Evolutionary conservation across 2,329 filamentous ascomycete genomes (phyloP).

Genomic region (Monilinia aucupariae): DNA sequence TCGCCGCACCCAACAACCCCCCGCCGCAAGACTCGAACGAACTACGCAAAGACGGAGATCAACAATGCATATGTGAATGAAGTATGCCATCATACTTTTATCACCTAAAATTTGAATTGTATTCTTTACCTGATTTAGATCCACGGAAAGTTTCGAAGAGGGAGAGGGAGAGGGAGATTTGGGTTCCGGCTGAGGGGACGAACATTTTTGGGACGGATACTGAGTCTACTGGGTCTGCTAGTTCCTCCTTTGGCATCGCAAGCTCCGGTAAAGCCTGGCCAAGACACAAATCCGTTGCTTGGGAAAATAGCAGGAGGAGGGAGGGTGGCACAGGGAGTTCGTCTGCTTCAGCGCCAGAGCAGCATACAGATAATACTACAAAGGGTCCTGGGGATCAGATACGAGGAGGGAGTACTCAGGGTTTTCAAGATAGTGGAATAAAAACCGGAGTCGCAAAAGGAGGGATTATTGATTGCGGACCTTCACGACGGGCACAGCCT

Average conservation of each 20-base stretch:
- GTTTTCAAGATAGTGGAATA: too few relatives aligned
- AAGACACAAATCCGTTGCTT: constrained; percentile 20
- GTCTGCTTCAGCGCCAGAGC: background rate
- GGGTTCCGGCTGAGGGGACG: constrained; percentile 46
- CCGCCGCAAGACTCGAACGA: background rate
- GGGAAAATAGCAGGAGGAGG: background rate
- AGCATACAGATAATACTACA: constrained; percentile 18
- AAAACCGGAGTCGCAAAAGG: background rate
- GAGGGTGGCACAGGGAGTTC: background rate
- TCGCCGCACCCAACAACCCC: background rate
- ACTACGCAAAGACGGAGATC: background rate
- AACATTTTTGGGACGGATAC: constrained; percentile 39
- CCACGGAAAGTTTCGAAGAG: constrained; percentile 2
- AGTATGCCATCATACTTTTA: constrained; percentile 49
- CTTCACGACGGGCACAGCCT: constrained; percentile 19
- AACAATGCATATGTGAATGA: constrained; percentile 9
- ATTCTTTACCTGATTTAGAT: constrained; percentile 35
- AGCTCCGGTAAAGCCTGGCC: constrained; percentile 22
- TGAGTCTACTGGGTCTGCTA: background rate
- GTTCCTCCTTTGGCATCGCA: background rate
- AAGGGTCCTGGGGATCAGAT: background rate
- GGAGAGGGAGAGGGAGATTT: constrained; percentile 36
- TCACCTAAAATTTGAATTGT: constrained; percentile 62
- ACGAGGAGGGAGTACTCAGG: background rate
- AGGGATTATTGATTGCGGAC: constrained; percentile 36